Conservation (phyloP, 2,329 filamentous ascomycete species). For the Amauroascus verrucosus region DNA sequence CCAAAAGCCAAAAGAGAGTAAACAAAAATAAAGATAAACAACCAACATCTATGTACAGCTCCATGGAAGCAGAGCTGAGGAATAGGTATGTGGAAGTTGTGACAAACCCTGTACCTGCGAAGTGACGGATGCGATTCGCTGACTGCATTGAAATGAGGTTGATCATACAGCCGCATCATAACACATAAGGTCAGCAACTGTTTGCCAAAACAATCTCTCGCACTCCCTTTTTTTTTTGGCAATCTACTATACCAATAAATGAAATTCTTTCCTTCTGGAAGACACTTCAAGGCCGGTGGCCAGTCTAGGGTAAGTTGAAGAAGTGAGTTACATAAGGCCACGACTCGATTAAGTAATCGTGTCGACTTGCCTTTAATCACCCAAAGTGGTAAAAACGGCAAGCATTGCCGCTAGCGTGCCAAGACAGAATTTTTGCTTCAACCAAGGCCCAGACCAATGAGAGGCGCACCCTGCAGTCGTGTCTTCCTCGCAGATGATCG, state of each 20-base stretch:
- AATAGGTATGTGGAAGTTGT: no score
- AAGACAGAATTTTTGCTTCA: background rate
- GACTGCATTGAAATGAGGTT: no score
- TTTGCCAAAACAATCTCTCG: no score
- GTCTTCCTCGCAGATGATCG: conserved; percentile 3
- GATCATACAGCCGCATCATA: no score
- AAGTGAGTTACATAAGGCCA: background rate
- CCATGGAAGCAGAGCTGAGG: background rate
- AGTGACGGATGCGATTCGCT: no score
- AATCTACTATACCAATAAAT: no score
- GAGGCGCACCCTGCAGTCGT: background rate
- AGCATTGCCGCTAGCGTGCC: conserved; percentile 3
- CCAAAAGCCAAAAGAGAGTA: background rate
- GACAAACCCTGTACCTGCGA: no score
- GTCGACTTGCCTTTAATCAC: background rate
- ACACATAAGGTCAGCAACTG: no score
- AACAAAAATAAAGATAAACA: background rate
- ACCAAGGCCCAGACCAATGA: conserved; percentile 7
- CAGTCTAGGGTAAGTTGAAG: background rate
- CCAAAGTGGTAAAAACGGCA: background rate
- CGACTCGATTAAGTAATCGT: background rate
- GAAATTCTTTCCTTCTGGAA: no score
- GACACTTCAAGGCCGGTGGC: no score
- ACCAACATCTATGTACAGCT: background rate
- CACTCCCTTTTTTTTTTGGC: no score